Conservation (phyloP, 345 rosid species). For the Erodium maritimum region DNA sequence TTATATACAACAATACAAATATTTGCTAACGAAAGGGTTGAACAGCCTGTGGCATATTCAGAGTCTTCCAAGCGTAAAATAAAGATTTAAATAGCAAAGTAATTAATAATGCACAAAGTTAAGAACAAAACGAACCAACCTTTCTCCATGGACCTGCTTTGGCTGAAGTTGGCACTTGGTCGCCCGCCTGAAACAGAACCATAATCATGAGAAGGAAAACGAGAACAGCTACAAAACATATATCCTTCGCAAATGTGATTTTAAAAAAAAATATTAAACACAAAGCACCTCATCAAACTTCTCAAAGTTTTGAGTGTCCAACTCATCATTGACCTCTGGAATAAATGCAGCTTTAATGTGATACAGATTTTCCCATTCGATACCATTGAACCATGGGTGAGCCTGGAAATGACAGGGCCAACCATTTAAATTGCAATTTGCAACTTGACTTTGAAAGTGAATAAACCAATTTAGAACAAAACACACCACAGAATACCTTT, state of each 20-base stretch:
- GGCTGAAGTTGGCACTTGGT: constrained; percentile 33
- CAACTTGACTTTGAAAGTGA: constrained; percentile 4
- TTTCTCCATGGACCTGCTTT: constrained; percentile 87
- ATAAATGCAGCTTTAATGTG: constrained; percentile 89
- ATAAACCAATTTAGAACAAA: constrained; percentile 24
- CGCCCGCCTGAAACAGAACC: constrained; percentile 45
- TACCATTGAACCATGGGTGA: constrained; percentile 78
- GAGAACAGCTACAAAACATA: neutral
- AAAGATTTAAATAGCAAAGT: neutral
- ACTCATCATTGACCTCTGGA: too few relatives aligned
- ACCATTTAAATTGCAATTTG: constrained; percentile 9
- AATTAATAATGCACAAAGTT: constrained; percentile 1
- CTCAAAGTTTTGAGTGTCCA: too few relatives aligned
- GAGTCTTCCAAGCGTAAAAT: too few relatives aligned
- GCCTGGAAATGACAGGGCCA: constrained; percentile 37
- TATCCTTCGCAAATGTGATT: neutral
- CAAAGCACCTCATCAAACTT: constrained; percentile 85
- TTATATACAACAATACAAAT: too few relatives aligned
- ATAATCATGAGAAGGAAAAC: constrained; percentile 8
- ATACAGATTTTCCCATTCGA: constrained; percentile 80
- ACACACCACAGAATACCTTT: constrained; percentile 61
- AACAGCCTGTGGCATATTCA: too few relatives aligned
- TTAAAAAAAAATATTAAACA: constrained; percentile 5
- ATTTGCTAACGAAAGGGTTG: too few relatives aligned
- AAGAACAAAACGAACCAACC: constrained; percentile 23